A percentile compares a stretch with the other conserved stretches of the same genome.
Evolutionary conservation across 129 eudicot genomes (phyloP).

Genomic region (Helianthus annuus): HanXRQr2.0-SUNRISE NC_035443.2:131361265-131361764

Average conservation of each 20-base stretch:
- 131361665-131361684: conserved; percentile 61
- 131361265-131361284: too few relatives aligned
- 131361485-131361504: not conserved
- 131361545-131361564: not conserved
- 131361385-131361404: too few relatives aligned
- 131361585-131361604: conserved; percentile 86
- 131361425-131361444: too few relatives aligned
- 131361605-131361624: conserved; percentile 57
- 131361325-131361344: too few relatives aligned
- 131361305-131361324: too few relatives aligned
- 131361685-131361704: conserved; percentile 73
- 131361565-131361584: conserved; percentile 28
- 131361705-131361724: conserved; percentile 54
- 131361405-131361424: not conserved
- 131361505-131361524: too few relatives aligned
- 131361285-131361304: too few relatives aligned
- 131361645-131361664: conserved; percentile 73
- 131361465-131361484: not conserved
- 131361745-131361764: conserved; percentile 42
- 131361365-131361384: conserved; percentile 1
- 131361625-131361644: conserved; percentile 39
- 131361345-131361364: not conserved
- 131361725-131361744: conserved; percentile 38
- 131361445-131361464: not conserved
- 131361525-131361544: too few relatives aligned